Base-by-base conservation (phyloP, 306 rosid genomes). In the Erythrophleum fordii region DNA sequence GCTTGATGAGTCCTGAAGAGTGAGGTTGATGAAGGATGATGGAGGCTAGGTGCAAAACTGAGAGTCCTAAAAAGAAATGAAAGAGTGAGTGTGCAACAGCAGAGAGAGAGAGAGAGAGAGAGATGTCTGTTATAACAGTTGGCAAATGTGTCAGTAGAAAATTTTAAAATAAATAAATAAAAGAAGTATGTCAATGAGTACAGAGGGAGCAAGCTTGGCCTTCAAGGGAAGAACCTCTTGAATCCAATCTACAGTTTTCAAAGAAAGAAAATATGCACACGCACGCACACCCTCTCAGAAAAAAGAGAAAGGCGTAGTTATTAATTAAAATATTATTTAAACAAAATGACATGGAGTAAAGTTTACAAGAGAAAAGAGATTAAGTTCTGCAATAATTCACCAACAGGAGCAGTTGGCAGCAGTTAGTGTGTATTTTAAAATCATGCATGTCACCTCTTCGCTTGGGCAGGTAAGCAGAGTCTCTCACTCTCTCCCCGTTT, bases 121-220 rank as follows among this genome's bases (percentile, higher is more conserved):
- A 18, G 53, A 56, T 83, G 79, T 80, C 79, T 81, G 75, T 82
- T 86, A 74, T 59, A 70, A 86, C 81, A 81, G 94, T 87, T 83
- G 92, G 92, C 97, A 88, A 78, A 68, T 88, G 91, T 88, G 97
- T 87, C 92, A 80, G 94, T 86, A 49, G 74, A 77, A 87, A 69
- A 72, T 2, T 37, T 20, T 28, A 64, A 64, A 64, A 72, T 11
- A 56, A 41, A 73, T 68, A 75, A 58, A 48, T n/a, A 29, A 81
- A 80, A 51, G 53, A 80, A 76, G 83, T n/a, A 73, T 70, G 86
- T 76, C 79, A 82, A 85, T 76, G 86, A 82, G 80, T 86, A 91
- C 85, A 81, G 44, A 86, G 86, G 75, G 56, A 84, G 71, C 81
- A 83, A 86, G 89, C 92, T 92, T 92, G 90, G 91, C 3, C 85